Evolutionary conservation across 2,329 filamentous ascomycete species (phyloP), one percentile per base, ranked within the genome.

Genomic region (Ophiostoma populinum): DNA sequence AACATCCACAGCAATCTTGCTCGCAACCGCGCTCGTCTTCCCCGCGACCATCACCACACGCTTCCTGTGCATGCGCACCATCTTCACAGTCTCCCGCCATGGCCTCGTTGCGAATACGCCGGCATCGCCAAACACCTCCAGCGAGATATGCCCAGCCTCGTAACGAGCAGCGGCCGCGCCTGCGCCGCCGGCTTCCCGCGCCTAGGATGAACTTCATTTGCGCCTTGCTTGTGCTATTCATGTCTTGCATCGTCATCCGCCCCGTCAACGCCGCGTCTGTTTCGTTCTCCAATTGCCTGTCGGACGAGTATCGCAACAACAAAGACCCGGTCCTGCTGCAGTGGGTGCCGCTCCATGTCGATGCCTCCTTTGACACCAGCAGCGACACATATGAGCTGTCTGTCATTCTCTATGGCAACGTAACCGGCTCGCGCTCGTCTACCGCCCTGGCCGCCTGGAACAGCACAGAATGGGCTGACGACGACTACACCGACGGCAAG

Each of bases 341-440:
- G 59, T 93, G 87, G 60, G 63, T 73, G 10, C 86, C 90, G 3
- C 54, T 76, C 24, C 74, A 69, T 45, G 70, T 90, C 38, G 74
- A 80, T 47, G 87, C 81, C 38, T 57, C 59, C 15, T 92, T 92
- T 59, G 67, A 82, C 47, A 53, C 59, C 11, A 58, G 59, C 11
- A 58, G 67, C 42, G 52, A 67, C 5, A 64, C 59, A 34, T 72
- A 86, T 49, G 70, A 65, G 26, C 63, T 98, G 32, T 73, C 70
- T 42, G 61, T 94, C 37, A 90, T 75, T 2, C 68, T 93, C 31
- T 95, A 83, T 61, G 87, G 86, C 34, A 94, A 95, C 55, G 83
- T 95, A 20, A 80, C 77, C 7, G 90, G 90, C 31, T 71, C 76
- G 34, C 63, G 67, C 29, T 62, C 63, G 3, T 50, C 56, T 10